These are phyloP conservation scores for Halenospora varia DNA, from an alignment of 495 filamentous ascomycete genomes.

Conservation along the genomic window DNA sequence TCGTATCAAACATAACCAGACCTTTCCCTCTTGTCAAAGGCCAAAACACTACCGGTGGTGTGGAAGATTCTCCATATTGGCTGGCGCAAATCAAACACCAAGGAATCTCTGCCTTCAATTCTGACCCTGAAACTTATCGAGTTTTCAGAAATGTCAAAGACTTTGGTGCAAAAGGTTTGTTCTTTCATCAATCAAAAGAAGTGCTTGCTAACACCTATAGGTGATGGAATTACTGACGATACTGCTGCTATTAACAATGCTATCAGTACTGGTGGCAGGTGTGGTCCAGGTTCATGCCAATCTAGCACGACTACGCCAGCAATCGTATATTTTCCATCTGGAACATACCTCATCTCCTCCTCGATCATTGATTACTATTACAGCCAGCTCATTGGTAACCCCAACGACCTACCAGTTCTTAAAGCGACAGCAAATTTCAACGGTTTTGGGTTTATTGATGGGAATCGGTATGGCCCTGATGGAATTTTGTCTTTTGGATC, in stretches of 20 bases:
- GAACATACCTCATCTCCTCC: conserved; percentile 55
- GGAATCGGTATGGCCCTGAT: conserved; percentile 57
- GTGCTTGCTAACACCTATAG: conserved; percentile 42
- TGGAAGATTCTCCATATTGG: too few species aligned
- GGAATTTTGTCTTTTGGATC: conserved; percentile 43
- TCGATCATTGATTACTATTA: conserved; percentile 63
- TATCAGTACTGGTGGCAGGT: conserved; percentile 50
- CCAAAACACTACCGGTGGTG: not conserved
- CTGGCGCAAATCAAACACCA: conserved; percentile 25
- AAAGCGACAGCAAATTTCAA: conserved; percentile 68
- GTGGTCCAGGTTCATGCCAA: conserved; percentile 33
- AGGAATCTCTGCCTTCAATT: conserved; percentile 28
- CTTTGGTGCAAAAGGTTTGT: conserved; percentile 23
- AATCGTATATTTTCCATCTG: conserved; percentile 57
- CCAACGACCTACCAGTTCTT: conserved; percentile 62
- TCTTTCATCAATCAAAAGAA: conserved; percentile 35
- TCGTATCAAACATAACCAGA: not conserved
- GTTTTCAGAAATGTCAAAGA: conserved; percentile 26
- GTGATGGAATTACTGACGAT: conserved; percentile 71
- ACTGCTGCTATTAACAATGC: conserved; percentile 64
- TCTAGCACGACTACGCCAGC: conserved; percentile 40
- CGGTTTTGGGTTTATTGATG: conserved; percentile 83
- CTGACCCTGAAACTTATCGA: conserved; percentile 14
- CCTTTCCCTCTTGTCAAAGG: not conserved
- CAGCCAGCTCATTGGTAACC: conserved; percentile 45